Conservation (phyloP, 441 rosid species). For the Geranium incanum region DNA sequence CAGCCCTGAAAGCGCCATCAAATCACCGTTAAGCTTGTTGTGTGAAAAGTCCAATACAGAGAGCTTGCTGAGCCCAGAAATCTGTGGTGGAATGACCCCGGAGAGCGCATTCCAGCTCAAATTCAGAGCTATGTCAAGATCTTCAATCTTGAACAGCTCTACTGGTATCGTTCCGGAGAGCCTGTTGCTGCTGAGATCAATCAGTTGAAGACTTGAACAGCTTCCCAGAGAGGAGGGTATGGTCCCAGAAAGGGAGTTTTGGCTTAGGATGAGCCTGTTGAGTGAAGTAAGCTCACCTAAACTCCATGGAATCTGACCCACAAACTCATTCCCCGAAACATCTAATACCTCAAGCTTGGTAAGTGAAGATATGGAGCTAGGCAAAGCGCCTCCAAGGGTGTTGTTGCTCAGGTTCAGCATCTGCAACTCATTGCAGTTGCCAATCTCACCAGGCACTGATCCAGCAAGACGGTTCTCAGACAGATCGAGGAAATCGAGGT, state of each 20-base stretch:
- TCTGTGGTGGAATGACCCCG: slow-evolving; percentile 62
- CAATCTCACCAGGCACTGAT: slow-evolving; percentile 63
- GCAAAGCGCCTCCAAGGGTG: slow-evolving; percentile 51
- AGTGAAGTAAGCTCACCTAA: slow-evolving; percentile 63
- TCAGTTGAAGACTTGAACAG: slow-evolving; percentile 76
- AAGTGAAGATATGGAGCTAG: slow-evolving; percentile 55
- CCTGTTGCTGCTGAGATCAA: slow-evolving; percentile 77
- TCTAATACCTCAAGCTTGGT: slow-evolving; percentile 72
- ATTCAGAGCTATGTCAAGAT: slow-evolving; percentile 86
- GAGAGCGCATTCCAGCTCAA: slow-evolving; percentile 72
- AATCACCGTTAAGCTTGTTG: slow-evolving; percentile 66
- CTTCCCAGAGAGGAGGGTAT: slow-evolving; percentile 65
- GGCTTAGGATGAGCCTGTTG: slow-evolving; percentile 58
- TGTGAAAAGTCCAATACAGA: slow-evolving; percentile 74
- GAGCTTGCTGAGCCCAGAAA: slow-evolving; percentile 77
- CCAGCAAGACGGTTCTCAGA: slow-evolving; percentile 67
- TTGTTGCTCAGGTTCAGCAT: slow-evolving; percentile 86
- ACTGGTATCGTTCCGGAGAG: slow-evolving; percentile 64
- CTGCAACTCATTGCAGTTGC: slow-evolving; percentile 62
- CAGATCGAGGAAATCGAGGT: slow-evolving; percentile 68
- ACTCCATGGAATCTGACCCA: slow-evolving; percentile 58
- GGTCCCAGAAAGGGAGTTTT: slow-evolving; percentile 57
- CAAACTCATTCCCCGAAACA: slow-evolving; percentile 50
- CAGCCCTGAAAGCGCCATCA: slow-evolving; percentile 49
- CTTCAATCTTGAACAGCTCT: slow-evolving; percentile 60